Base-by-base conservation (phyloP, 1,139 yeast species). In the Debaryomyces subglobosus region DNA sequence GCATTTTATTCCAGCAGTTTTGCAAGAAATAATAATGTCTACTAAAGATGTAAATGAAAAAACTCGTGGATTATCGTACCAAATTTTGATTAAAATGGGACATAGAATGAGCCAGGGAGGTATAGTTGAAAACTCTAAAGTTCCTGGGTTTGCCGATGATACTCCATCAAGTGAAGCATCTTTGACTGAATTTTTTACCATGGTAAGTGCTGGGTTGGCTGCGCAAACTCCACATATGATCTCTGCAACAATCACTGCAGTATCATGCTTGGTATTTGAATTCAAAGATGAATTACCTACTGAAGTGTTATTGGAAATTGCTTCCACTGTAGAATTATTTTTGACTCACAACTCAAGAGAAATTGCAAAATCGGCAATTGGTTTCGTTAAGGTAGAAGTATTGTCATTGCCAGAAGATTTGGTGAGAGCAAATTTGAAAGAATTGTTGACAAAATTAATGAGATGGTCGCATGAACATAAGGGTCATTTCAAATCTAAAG, bases 381-480 rank as follows among this genome's bases (percentile, higher is more conserved):
- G 99, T 2, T 94, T 94, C 62, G 92, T 91, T 50, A 94, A 94
- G 67, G 96, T 94, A 45, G 91, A 95, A 56, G 87, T 91, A 23
- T 78, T 92, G 54, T 82, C 92, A 13, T 78, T 94, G 50, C 97
- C 98, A 6, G 87, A 82, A 55, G 96, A 88, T 23, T 65, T 86
- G 58, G 85, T 94, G 46, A 81, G 79, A 60, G 79, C 84, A 8
- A 84, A 86, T 57, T 79, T 95, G 60, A 74, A 78, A 41, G 85
- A 80, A 21, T 71, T 94, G 48, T 74, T 94, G 49, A 74, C 79
- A 35, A 86, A 89, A 59, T 77, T 94, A 59, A 77, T 94, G 81
- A 84, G 84, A 56, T 92, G 98, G 96, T 89, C 97, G 38, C 96
- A 90, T 65, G 98, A 91, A 65, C 97, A 92, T 69, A 89, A 89